These are phyloP conservation scores for Aspergillus pseudonomiae DNA, from an alignment of 2,329 filamentous ascomycete species.

Conservation along the genomic window DNA sequence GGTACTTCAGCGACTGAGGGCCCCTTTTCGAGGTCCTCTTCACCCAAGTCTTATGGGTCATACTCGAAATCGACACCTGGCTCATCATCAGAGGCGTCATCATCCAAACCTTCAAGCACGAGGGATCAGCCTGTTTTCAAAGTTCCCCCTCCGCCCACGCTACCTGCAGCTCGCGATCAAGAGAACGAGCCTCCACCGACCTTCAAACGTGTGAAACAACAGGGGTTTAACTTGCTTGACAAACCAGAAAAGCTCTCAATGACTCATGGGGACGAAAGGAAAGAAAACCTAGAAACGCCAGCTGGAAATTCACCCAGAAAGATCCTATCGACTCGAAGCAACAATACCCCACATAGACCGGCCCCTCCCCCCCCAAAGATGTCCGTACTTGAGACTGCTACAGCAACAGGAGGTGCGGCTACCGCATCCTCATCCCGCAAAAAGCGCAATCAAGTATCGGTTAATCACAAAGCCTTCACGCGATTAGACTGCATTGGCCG, in stretches of 20 bases:
- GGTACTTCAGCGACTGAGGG: conserved; percentile 27
- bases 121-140: conserved; percentile 60
- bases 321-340: conserved; percentile 57
- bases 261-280: conserved; percentile 52
- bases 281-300: conserved; percentile 47
- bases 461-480: conserved; percentile 91
- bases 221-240: conserved; percentile 58
- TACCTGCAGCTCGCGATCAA: conserved; percentile 72
- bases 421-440: conserved; percentile 72
- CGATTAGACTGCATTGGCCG: conserved; percentile 87
- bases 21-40: conserved; percentile 37
- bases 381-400: conserved; percentile 91
- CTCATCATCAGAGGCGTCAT: conserved; percentile 44
- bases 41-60: conserved; percentile 39
- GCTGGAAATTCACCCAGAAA: conserved; percentile 48
- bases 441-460: conserved; percentile 78
- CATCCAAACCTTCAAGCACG: conserved; percentile 44
- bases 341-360: conserved; percentile 75
- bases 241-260: conserved; percentile 59
- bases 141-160: conserved; percentile 57
- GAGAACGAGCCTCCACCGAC: conserved; percentile 79
- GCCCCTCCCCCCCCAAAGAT: conserved; percentile 91
- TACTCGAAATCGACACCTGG: conserved; percentile 45
- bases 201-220: conserved; percentile 64
- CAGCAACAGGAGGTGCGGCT: conserved; percentile 77